Evolutionary conservation across 148 eudicot species (phyloP), one percentile per base, ranked within the genome.

Genomic region (Vaccinium darrowii): DNA sequence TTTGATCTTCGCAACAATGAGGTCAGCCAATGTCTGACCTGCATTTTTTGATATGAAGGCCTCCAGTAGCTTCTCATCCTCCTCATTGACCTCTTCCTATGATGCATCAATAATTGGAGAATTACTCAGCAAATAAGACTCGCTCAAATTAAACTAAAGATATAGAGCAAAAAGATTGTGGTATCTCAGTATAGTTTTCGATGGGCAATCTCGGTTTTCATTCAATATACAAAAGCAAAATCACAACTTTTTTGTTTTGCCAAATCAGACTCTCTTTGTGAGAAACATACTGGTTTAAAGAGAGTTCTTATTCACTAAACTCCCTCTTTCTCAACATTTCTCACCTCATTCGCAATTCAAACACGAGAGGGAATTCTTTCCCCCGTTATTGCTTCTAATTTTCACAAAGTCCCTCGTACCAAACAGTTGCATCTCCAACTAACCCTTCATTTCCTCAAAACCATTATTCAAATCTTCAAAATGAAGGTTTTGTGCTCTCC

Each of bases 31-130:
- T 7, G 98, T 94, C 53, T 88, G 95, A 49, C 89, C 93, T 12
- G 85, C 88, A 82, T 92, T 90, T 85, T 87, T 93, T 0, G 92
- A 93, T 50, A 92, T 84, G 84, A 97, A 95, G n/a, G 95, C 91
- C 56, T 97, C 98, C 83, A 97, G 86, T 88, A 97, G 87, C 86
- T 87, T 90, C 87, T 93, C 98, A 60, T 94, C 99, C 14, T 92
- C 98, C 89, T 97, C 98, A 82, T 97, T 86, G 52, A 93, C 87
- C 81, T 93, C 89, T 53, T 92, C 94, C 94, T 93, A 80, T 78
- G 10, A 39, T 7, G 19, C 27, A 58, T 54, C 56, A 27, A 19
- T 2, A 36, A 36, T 36, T 36, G 39, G 39, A 36, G 39, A 36
- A 36, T 36, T 36, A 1, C 39, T 36, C 39, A 36, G 39, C 39